phyloP scores from a whole-genome alignment of 176 grass and related monocot species.

The Musa itinerans region DNA sequence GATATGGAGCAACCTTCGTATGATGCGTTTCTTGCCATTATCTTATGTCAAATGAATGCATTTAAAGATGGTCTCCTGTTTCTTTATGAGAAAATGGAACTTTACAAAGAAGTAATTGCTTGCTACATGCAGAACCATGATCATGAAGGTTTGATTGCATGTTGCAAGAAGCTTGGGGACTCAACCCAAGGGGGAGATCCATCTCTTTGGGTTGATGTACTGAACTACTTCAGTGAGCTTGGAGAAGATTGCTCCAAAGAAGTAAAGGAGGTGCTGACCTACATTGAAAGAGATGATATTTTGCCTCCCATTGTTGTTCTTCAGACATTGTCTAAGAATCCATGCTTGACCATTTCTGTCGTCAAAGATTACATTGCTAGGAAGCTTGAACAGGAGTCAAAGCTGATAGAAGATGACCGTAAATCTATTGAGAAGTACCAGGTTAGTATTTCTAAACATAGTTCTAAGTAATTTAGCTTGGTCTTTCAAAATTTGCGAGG shows the following conservation, averaged over 20 bases:
- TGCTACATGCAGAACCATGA: constrained; percentile 95
- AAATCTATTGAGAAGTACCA: constrained; percentile 86
- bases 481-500: neutral
- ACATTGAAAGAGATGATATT: constrained; percentile 86
- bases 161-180: constrained; percentile 86
- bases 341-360: constrained; percentile 73
- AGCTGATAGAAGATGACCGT: constrained; percentile 84
- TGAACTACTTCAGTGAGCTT: constrained; percentile 89
- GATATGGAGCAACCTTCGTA: constrained; percentile 85
- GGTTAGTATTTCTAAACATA: constrained; percentile 38
- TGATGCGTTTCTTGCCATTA: constrained; percentile 79
- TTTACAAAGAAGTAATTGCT: constrained; percentile 91
- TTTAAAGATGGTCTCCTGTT: constrained; percentile 85
- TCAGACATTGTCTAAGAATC: constrained; percentile 77
- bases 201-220: constrained; percentile 78
- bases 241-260: constrained; percentile 96
- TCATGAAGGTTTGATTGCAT: constrained; percentile 91
- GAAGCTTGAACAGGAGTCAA: constrained; percentile 94
- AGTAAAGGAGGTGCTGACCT: constrained; percentile 90
- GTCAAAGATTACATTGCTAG: constrained; percentile 95
- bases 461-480: neutral
- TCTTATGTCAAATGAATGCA: constrained; percentile 82
- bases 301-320: constrained; percentile 86
- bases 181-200: constrained; percentile 80
- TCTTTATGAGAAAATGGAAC: constrained; percentile 93